phyloP scores from a whole-genome alignment of 345 rosid genomes.

The Salix viminalis region DNA sequence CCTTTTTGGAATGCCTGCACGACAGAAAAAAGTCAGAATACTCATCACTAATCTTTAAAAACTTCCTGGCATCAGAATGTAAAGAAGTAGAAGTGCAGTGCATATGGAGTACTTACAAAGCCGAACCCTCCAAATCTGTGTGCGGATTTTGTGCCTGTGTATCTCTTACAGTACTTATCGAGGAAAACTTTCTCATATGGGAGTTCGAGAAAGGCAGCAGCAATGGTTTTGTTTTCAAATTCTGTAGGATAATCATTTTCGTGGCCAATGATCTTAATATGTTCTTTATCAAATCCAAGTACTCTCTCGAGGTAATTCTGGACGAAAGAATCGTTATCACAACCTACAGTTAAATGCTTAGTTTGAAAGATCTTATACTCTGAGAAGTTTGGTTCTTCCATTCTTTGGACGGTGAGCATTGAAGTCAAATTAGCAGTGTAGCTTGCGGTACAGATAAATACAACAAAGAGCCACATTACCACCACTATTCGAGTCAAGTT shows the following conservation, averaged over 20 bases:
- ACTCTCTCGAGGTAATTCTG: conserved; percentile 30
- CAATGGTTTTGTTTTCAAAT: conserved; percentile 26
- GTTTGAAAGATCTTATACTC: conserved; percentile 24
- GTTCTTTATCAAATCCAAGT: conserved; percentile 19
- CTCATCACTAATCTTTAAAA: not conserved
- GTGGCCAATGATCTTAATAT: conserved; percentile 13
- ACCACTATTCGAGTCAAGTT: conserved; percentile 47
- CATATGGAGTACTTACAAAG: conserved; percentile 38
- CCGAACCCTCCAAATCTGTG: conserved; percentile 56
- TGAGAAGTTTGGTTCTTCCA: conserved; percentile 32
- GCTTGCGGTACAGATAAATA: conserved; percentile 47
- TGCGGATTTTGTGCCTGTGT: conserved; percentile 14
- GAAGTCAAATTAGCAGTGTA: conserved; percentile 59
- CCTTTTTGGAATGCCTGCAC: conserved; percentile 49
- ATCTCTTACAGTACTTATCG: conserved; percentile 34
- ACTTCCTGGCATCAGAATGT: not conserved
- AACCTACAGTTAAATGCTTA: conserved; percentile 39
- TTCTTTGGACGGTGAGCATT: conserved; percentile 44
- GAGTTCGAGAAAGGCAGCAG: conserved; percentile 51
- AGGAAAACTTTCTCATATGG: conserved; percentile 47
- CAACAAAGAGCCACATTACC: conserved; percentile 57
- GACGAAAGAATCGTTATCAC: conserved; percentile 46
- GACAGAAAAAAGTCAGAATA: not conserved
- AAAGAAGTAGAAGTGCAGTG: not conserved
- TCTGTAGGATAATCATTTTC: conserved; percentile 23